phyloP scores from a whole-genome alignment of 2,329 filamentous ascomycete genomes.

The Coniochaeta sp. region DNA sequence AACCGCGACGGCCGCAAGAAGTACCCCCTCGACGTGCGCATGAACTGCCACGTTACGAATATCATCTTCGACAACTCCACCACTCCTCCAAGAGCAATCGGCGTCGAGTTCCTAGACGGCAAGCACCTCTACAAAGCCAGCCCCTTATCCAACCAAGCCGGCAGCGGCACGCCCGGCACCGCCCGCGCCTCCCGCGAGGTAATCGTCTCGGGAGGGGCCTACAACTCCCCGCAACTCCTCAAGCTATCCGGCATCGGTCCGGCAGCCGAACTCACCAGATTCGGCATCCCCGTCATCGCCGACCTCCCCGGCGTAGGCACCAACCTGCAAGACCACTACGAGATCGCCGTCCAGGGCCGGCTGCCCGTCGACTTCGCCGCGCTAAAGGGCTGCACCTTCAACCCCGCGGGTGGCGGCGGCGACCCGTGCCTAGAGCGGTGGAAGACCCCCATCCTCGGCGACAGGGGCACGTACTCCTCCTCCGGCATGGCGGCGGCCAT shows the following conservation, averaged over 20 bases:
- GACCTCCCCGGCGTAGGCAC: slow-evolving; percentile 43
- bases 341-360: slow-evolving; percentile 26
- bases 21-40: slow-evolving; percentile 22
- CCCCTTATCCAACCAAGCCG: slow-evolving; percentile 18
- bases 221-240: slow-evolving; percentile 44
- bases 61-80: slow-evolving; percentile 26
- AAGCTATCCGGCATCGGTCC: slow-evolving; percentile 44
- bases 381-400: slow-evolving; percentile 19
- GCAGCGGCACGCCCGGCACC: slow-evolving; percentile 11
- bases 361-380: slow-evolving; percentile 10
- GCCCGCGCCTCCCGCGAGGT: slow-evolving; percentile 31
- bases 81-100: slow-evolving; percentile 17
- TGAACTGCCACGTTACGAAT: slow-evolving; percentile 27
- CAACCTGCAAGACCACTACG: slow-evolving; percentile 39
- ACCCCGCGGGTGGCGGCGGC: slow-evolving; percentile 18
- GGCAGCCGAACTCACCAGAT: slow-evolving; percentile 29
- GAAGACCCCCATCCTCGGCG: slow-evolving; percentile 35
- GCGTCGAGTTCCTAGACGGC: slow-evolving; percentile 24
- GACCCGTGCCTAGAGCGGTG: slow-evolving; percentile 31
- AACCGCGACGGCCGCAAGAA: slow-evolving; percentile 21
- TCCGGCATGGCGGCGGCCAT: slow-evolving; percentile 17
- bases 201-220: slow-evolving; percentile 40
- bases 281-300: slow-evolving; percentile 36
- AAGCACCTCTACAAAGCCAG: slow-evolving; percentile 26
- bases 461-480: slow-evolving; percentile 42